These are phyloP conservation scores for Eleusine coracana DNA, from an alignment of 176 grass and related monocot genomes.

Conservation along the genomic window DNA sequence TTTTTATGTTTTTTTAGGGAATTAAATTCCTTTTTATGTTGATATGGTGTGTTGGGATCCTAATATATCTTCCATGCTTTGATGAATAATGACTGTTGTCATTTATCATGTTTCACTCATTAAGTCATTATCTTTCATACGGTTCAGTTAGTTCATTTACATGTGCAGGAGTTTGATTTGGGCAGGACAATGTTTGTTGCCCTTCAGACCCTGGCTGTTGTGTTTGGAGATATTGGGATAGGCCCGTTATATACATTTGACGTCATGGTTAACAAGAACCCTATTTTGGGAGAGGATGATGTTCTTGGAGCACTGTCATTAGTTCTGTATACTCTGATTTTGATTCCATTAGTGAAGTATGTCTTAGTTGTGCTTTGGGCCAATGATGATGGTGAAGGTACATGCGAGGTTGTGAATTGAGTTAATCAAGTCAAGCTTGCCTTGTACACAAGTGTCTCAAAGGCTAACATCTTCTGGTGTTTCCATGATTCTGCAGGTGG, in stretches of 20 bases:
- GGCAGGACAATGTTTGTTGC: conserved; percentile 72
- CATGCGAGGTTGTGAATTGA: conserved; percentile 55
- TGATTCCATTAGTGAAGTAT: conserved; percentile 89
- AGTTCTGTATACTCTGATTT: conserved; percentile 85
- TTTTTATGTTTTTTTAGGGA: neutral
- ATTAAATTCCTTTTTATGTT: neutral
- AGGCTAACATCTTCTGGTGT: conserved; percentile 40
- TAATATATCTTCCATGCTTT: neutral
- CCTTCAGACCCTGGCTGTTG: conserved; percentile 87
- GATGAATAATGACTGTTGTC: neutral
- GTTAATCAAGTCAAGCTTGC: conserved; percentile 28
- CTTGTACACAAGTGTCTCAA: conserved; percentile 16
- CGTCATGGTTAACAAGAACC: conserved; percentile 82
- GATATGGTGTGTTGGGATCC: conserved; percentile 8
- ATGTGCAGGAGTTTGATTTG: conserved; percentile 80
- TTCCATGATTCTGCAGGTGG: conserved; percentile 70
- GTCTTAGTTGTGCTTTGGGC: conserved; percentile 82
- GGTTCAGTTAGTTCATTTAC: conserved; percentile 56
- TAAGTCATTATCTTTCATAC: conserved; percentile 46
- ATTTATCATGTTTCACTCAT: conserved; percentile 36
- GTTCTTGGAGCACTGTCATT: conserved; percentile 91
- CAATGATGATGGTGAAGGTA: conserved; percentile 95
- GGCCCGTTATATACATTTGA: conserved; percentile 96
- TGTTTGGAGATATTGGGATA: conserved; percentile 95
- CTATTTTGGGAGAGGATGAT: conserved; percentile 78